phyloP scores from a whole-genome alignment of 331 rosid species.

The Ulmus americana region DNA sequence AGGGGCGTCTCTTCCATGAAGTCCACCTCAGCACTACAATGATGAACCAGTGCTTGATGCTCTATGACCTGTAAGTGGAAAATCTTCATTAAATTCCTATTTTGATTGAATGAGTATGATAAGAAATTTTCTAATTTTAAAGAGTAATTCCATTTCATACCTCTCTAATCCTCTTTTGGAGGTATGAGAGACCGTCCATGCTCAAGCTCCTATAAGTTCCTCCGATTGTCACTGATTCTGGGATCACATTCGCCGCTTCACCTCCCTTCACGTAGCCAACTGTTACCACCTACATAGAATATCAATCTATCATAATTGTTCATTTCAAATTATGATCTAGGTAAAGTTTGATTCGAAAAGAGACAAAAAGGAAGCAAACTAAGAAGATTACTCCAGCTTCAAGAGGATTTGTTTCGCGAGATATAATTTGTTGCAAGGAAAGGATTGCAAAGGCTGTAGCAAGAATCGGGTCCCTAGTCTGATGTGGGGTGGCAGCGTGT shows the following conservation, averaged over 20 bases:
- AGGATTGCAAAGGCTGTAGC: conserved; percentile 30
- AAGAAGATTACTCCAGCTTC: conserved; percentile 30
- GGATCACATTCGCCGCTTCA: conserved; percentile 27
- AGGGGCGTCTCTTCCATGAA: conserved; percentile 29
- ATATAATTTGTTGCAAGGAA: conserved; percentile 39
- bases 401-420: conserved; percentile 33
- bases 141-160: neutral
- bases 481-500: conserved; percentile 35
- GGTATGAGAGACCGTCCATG: conserved; percentile 30
- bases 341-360: neutral
- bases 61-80: conserved; percentile 25
- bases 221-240: conserved; percentile 26
- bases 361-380: neutral
- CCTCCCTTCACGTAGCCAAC: conserved; percentile 31
- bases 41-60: conserved; percentile 32
- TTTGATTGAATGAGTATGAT: neutral
- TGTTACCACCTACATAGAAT: conserved; percentile 30
- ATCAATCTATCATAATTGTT: too few species aligned
- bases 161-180: conserved; percentile 37
- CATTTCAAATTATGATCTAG: too few species aligned
- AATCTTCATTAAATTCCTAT: neutral
- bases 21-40: conserved; percentile 27
- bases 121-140: neutral
- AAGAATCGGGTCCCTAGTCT: conserved; percentile 30
- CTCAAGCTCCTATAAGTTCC: conserved; percentile 39